A percentile compares a stretch with the other conserved stretches of the same genome.
phyloP scores from a whole-genome alignment of 179 eudicot genomes.

The Actinidia arguta region DNA sequence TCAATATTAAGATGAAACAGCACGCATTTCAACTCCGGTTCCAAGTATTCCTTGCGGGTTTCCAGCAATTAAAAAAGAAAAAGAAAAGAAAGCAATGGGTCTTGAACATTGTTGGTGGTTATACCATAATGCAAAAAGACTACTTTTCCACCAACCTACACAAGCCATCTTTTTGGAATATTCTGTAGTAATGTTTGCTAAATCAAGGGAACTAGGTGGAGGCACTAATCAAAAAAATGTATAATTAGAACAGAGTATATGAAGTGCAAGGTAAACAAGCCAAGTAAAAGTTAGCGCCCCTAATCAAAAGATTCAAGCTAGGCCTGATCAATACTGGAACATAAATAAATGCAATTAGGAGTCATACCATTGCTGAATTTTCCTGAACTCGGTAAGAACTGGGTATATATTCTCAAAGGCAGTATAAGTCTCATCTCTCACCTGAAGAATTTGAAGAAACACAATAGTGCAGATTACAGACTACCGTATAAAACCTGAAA shows the following conservation, averaged over 20 bases:
- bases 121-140: not conserved
- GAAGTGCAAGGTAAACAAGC: not conserved
- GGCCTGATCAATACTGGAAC: no score
- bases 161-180: conserved; percentile 4
- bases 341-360: not conserved
- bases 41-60: not conserved
- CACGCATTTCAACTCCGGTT: not conserved
- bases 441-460: conserved; percentile 41
- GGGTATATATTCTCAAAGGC: conserved; percentile 95
- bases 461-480: not conserved
- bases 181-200: not conserved
- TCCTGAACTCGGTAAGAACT: conserved; percentile 85
- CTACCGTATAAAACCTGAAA: not conserved
- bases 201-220: not conserved
- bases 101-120: not conserved
- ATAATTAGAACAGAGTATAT: not conserved
- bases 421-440: conserved; percentile 79
- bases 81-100: not conserved
- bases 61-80: not conserved
- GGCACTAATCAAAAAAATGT: not conserved
- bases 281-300: not conserved
- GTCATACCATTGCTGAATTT: conserved; percentile 80
- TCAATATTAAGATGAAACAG: not conserved
- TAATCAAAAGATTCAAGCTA: not conserved
- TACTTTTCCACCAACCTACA: not conserved